These are phyloP conservation scores for Vararia minispora DNA, from an alignment of 768 basidiomycete species.

Conservation along the genomic window DNA sequence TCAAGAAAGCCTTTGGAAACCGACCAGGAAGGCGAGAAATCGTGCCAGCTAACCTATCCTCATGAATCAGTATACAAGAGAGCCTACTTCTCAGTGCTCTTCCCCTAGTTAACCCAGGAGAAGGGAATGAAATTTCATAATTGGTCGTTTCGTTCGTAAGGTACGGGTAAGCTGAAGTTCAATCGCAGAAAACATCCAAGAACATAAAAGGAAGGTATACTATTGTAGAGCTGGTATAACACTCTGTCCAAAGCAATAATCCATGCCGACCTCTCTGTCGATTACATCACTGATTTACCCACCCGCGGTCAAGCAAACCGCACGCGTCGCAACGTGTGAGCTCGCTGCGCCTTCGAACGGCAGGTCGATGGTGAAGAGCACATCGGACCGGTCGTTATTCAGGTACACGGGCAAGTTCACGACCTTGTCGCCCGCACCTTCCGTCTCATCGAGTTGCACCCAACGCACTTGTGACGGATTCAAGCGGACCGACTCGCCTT, in stretches of 20 bases:
- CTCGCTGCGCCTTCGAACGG: constrained; percentile 61
- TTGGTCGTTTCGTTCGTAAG: no score
- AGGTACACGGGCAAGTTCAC: constrained; percentile 90
- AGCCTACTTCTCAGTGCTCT: no score
- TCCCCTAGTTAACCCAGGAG: no score
- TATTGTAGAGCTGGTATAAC: constrained; percentile 1
- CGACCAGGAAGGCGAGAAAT: no score
- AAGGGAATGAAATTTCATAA: no score
- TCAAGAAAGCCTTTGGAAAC: no score
- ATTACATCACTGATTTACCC: constrained; percentile 1
- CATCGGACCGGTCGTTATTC: constrained; percentile 80
- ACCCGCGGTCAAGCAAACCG: constrained; percentile 77
- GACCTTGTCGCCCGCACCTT: constrained; percentile 25
- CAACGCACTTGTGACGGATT: constrained; percentile 80
- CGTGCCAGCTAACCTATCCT: no score
- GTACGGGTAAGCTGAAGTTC: no score
- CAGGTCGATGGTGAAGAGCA: constrained; percentile 82
- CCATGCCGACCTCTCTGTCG: no score
- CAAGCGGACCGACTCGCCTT: constrained; percentile 71
- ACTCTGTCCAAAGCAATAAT: background rate
- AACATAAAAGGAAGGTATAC: background rate
- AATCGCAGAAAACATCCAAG: no score
- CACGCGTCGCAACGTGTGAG: constrained; percentile 72
- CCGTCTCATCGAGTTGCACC: constrained; percentile 49
- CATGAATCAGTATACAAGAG: no score